Percentiles rank a stretch among this genome's conserved stretches.
phyloP scores from a whole-genome alignment of 139 green algal genomes.

The Prasinococcaceae sp. region DNA sequence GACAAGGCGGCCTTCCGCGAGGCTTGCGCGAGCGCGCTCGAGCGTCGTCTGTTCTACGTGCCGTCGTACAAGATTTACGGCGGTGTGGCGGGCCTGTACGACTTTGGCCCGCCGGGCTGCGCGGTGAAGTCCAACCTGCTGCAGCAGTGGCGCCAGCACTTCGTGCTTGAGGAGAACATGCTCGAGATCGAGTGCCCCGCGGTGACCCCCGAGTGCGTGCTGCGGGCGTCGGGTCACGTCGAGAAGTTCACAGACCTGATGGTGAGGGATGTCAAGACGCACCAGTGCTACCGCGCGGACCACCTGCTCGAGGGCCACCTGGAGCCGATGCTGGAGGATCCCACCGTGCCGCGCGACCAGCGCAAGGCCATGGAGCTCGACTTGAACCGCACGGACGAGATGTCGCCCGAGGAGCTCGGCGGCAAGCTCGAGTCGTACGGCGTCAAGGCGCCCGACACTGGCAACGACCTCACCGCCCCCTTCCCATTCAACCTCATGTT shows the following conservation, averaged over 20 bases:
- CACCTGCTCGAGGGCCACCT: conserved; percentile 82
- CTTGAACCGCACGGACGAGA: conserved; percentile 70
- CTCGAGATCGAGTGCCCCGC: conserved; percentile 94
- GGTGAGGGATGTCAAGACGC: conserved; percentile 79
- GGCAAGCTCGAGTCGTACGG: conserved; percentile 56
- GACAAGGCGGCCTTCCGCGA: conserved; percentile 68
- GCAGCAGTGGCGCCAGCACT: conserved; percentile 63
- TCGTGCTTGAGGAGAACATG: conserved; percentile 96
- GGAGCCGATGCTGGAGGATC: conserved; percentile 64
- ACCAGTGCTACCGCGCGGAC: conserved; percentile 53
- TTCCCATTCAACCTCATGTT: conserved; percentile 99
- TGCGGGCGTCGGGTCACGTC: conserved; percentile 89
- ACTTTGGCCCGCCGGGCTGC: conserved; percentile 93
- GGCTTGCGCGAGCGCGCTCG: conserved; percentile 56
- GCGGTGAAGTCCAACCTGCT: conserved; percentile 90
- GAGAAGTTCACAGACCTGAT: conserved; percentile 96
- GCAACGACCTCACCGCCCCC: conserved; percentile 74
- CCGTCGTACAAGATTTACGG: conserved; percentile 98
- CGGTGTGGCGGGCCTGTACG: conserved; percentile 86
- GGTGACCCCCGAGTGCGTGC: conserved; percentile 87
- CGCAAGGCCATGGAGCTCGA: conserved; percentile 46
- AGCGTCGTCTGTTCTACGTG: conserved; percentile 88
- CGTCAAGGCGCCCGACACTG: conserved; percentile 80
- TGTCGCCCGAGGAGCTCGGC: conserved; percentile 57
- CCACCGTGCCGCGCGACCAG: conserved; percentile 35